Evolutionary conservation across 1,139 yeast species (phyloP), one percentile per base, ranked within the genome.

Genomic region (Saccharomyces hybrid): DNA sequence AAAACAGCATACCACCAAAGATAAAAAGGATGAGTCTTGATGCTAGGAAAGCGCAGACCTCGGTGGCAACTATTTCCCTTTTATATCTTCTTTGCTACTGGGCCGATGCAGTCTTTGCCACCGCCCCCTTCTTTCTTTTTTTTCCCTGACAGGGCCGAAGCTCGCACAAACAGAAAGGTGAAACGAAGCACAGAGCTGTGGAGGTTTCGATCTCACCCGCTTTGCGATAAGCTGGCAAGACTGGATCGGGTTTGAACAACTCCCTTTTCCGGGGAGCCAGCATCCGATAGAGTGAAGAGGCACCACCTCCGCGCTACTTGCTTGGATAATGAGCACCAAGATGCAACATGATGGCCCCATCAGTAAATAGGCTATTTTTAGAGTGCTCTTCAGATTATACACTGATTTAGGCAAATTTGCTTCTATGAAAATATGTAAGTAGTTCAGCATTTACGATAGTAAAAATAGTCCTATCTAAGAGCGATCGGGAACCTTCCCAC

Each of bases 111-210:
- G 44, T 38, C 44, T 38, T 38, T 38, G 44, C 44, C 44, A 38
- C 44, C 44, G 44, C 44, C 44, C 44, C 44, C 44, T 38, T 38
- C 44, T 38, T 38, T 38, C 44, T 20, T 38, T 38, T 38, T 38
- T 38, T 38, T 38, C 44, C 44, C 44, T 38, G 44, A 38, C 44
- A 38, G 44, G 44, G 44, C 44, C 44, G 44, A 38, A 38, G 44
- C 25, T 38, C 44, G 44, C 44, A 38, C 16, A 20, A 38, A 38
- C 44, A 38, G 44, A 38, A 38, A 38, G 44, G 44, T 38, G 44
- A 38, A 38, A 38, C 44, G 44, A 38, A 38, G 25, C 25, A 11
- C 25, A 38, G 44, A 38, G 42, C 25, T 16, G 44, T 38, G 44
- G 44, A 38, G 44, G n/a, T 8, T 38, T 38, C n/a, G 25, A 38